A percentile compares a stretch with the other conserved stretches of the same genome.
These are phyloP conservation scores for Phialemonium atrogriseum DNA, from an alignment of 2,329 filamentous ascomycete species.

Conservation along the genomic window DNA sequence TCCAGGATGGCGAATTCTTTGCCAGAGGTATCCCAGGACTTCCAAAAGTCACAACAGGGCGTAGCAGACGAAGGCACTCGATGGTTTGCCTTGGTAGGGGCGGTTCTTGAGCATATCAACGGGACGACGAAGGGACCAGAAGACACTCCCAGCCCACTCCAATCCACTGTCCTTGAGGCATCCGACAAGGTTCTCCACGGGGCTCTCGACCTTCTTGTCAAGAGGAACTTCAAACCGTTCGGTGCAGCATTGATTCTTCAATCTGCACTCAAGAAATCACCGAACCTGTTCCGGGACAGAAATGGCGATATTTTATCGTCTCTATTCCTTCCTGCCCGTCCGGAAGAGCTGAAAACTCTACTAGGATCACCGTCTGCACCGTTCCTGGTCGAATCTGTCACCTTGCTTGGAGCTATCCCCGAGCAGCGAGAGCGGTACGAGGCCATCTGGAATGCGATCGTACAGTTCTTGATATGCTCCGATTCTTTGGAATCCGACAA, in stretches of 20 bases:
- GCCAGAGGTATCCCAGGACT: constrained; percentile 75
- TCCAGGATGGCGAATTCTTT: constrained; percentile 64
- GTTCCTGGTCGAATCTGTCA: constrained; percentile 58
- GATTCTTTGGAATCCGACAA: constrained; percentile 20
- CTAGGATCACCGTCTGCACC: constrained; percentile 61
- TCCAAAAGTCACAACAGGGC: constrained; percentile 60
- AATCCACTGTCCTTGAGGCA: too few species aligned
- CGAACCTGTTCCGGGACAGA: constrained; percentile 30
- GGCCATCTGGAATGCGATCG: constrained; percentile 35
- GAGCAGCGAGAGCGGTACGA: constrained; percentile 28
- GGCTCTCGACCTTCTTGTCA: constrained; percentile 33
- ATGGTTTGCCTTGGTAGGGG: constrained; percentile 53
- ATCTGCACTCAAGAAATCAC: constrained; percentile 29
- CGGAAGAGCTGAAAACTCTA: constrained; percentile 47
- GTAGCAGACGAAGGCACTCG: constrained; percentile 59
- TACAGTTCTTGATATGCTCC: constrained; percentile 28
- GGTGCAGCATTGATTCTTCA: constrained; percentile 41
- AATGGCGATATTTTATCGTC: constrained; percentile 27
- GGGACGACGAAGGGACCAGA: not conserved
- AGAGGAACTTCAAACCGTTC: constrained; percentile 48
- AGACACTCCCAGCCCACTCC: too few species aligned
- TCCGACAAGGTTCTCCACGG: constrained; percentile 25
- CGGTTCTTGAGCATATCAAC: constrained; percentile 29
- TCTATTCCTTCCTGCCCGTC: constrained; percentile 40
- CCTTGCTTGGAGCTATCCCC: constrained; percentile 39